phyloP scores from a whole-genome alignment of 2,329 filamentous ascomycete genomes.

The Tolypocladium paradoxum region DNA sequence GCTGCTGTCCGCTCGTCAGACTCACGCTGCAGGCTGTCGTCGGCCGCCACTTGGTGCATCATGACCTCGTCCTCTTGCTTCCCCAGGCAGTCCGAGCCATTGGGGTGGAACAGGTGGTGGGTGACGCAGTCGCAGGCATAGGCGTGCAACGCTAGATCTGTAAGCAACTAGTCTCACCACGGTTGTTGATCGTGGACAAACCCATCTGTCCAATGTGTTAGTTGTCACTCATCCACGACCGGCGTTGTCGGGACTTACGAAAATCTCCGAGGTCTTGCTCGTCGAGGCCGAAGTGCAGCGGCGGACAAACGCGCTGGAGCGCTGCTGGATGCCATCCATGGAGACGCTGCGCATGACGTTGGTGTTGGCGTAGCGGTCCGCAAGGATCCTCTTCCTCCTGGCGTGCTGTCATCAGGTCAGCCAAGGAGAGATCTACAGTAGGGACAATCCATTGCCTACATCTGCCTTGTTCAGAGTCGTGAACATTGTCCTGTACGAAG shows the following conservation, averaged over 20 bases:
- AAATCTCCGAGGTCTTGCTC: conserved; percentile 42
- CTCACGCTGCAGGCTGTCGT: conserved; percentile 56
- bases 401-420: conserved; percentile 37
- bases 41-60: conserved; percentile 59
- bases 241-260: conserved; percentile 31
- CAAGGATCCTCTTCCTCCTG: conserved; percentile 50
- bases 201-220: conserved; percentile 17
- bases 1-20: neutral
- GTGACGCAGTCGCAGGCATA: conserved; percentile 61
- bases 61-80: conserved; percentile 46
- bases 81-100: conserved; percentile 50
- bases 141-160: conserved; percentile 38
- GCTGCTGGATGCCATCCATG: conserved; percentile 45
- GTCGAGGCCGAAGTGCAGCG: conserved; percentile 35
- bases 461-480: conserved; percentile 43
- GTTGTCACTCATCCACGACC: neutral
- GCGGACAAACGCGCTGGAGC: conserved; percentile 43
- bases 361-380: conserved; percentile 58
- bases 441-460: conserved; percentile 22
- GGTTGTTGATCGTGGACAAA: conserved; percentile 7
- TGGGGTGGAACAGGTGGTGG: conserved; percentile 58
- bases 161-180: conserved; percentile 8
- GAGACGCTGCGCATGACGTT: conserved; percentile 49
- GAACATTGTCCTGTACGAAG: conserved; percentile 42
- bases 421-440: no score